Evolutionary conservation across 192 early-diverging fungal species (phyloP).

Genomic region (Umbelopsis vinacea): DNA sequence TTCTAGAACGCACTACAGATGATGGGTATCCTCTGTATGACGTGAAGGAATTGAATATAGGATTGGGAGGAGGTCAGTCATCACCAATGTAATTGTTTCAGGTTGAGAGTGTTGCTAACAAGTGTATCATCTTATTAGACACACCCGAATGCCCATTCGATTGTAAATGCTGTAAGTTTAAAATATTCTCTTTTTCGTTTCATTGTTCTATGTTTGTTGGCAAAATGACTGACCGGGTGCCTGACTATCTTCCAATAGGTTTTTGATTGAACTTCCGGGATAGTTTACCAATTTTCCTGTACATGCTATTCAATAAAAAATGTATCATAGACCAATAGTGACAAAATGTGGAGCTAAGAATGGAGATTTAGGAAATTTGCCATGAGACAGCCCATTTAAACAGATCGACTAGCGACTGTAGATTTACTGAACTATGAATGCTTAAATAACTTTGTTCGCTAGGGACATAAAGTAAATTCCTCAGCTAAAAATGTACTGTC

Average conservation of each 20-base stretch:
- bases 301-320: constrained; percentile 13
- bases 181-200: constrained; percentile 48
- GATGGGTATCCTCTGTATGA: constrained; percentile 42
- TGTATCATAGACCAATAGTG: background rate
- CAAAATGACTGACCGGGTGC: background rate
- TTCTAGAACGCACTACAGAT: constrained; percentile 37
- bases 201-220: background rate
- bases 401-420: too few relatives aligned
- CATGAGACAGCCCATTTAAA: too few relatives aligned
- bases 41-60: constrained; percentile 38
- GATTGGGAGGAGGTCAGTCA: constrained; percentile 31
- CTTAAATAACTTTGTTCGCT: too few relatives aligned
- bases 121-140: constrained; percentile 53
- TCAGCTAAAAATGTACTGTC: too few relatives aligned
- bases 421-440: too few relatives aligned
- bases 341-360: background rate
- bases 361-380: background rate
- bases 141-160: constrained; percentile 78
- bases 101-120: background rate
- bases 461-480: too few relatives aligned
- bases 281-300: constrained; percentile 59
- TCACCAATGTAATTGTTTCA: background rate
- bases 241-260: background rate
- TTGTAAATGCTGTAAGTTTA: constrained; percentile 79
- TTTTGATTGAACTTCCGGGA: constrained; percentile 78